Base-by-base conservation (phyloP, 2,329 filamentous ascomycete genomes). In the Dothistroma septosporum region DNA sequence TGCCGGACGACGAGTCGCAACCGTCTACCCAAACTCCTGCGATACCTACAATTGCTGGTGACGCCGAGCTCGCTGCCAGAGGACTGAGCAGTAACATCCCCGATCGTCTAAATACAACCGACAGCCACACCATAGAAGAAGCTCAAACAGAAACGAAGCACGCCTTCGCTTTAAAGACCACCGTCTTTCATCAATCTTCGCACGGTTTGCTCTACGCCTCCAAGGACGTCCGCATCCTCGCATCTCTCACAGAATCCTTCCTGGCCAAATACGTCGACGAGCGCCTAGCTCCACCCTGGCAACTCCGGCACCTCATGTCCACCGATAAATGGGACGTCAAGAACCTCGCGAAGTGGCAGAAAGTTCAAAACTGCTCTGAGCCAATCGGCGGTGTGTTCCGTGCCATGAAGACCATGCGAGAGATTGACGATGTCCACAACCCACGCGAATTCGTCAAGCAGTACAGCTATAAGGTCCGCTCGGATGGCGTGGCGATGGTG, bases 321-420 rank as follows among this genome's bases (percentile, higher is more conserved):
- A 90, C 92, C 67, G 92, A 92, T 2, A 97, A 97, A 77, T 97
- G 93, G 93, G 93, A 97, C 71, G 91, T 97, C 67, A 97, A 97
- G 78, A 97, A 97, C 70, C 81, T 97, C 11, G 86, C 84, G 61
- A 97, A 97, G 73, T 97, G 93, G 93, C 84, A 90, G 74, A 86
- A 85, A 19, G 64, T 69, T 14, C 56, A 59, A 1, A 57, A 64
- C 4, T 68, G 67, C 58, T 70, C 69, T 1, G 64, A 65, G 11
- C 86, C 88, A 3, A 94, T 97, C 61, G 90, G 84, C 0, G 85
- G 85, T 14, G 80, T 92, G 4, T 97, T 97, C 73, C 86, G 90
- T 28, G 92, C 91, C 2, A 89, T 97, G 83, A 97, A 97, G 76
- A 97, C 94, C 0, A 82, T 97, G 21, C 86, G 93, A 35, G 92